Evolutionary conservation across 176 grass and related monocot species (phyloP), one percentile per base, ranked within the genome.

Genomic region (Metroxylon sagu): DNA sequence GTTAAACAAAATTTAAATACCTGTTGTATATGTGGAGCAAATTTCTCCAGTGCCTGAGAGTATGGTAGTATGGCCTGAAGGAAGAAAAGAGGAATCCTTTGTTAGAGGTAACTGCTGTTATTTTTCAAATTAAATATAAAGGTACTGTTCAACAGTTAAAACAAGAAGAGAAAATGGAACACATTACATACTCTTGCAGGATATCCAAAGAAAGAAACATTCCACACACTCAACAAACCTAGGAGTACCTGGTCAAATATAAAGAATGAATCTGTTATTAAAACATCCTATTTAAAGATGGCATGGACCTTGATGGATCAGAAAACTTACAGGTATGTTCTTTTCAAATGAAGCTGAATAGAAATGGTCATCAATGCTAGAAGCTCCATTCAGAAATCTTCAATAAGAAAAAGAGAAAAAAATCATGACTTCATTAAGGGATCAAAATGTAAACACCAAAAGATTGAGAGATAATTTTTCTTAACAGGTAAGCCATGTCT

Each of bases 11-110:
- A 59, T 17, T 74, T 21, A 82, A 81, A 50, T 74, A 98, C 93
- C 84, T 98, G 93, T 50, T 98, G 93, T 56, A 98, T 92, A 83
- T 98, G 93, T 39, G 93, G 93, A 25, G 93, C 93, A 50, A 98
- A 71, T 71, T 98, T 98, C 76, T 98, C 93, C 49, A 98, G 84
- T 76, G 93, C 87, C 73, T 98, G 93, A 50, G 82, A 83, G 49
- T 98, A 98, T 0, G 93, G 93, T 25, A 98, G 78, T 83, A 98
- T 98, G 62, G 93, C 88, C 93, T 98, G 59, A 21, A 62, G 19
- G 17, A 21, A 68, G 55, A 66, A 49, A 29, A 52, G 52, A 59
- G 16, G 16, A 26, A 30, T 48, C 10, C 7, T 43, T 43, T 43
- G 7, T 43, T 43, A 43, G 35, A 14, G 35, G 35, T 6, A 31